Conservation (phyloP, 352 stramenopile genomes). For the Globisporangium apiculatum region DNA sequence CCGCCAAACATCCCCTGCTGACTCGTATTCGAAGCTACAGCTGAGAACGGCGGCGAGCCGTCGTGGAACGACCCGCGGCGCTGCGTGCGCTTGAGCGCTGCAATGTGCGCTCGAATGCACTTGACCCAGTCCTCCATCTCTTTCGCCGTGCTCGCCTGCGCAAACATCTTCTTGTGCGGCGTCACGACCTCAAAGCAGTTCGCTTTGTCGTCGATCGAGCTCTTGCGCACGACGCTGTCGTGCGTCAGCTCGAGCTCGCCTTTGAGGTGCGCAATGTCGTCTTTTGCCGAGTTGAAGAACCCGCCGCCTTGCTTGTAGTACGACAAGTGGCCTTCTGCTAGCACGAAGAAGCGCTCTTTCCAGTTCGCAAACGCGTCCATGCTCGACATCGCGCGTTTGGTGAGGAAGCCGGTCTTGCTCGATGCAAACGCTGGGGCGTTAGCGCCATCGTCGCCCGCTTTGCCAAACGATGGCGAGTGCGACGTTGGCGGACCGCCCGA, state of each 20-base stretch:
- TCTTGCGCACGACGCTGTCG: slow-evolving; percentile 77
- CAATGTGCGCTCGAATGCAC: slow-evolving; percentile 73
- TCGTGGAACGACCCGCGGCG: slow-evolving; percentile 64
- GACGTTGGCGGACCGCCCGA: slow-evolving; percentile 4
- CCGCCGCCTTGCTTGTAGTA: slow-evolving; percentile 85
- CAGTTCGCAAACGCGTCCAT: slow-evolving; percentile 87
- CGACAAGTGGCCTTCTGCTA: slow-evolving; percentile 74
- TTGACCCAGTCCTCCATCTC: slow-evolving; percentile 88
- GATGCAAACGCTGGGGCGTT: slow-evolving; percentile 43
- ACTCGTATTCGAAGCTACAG: slow-evolving; percentile 6
- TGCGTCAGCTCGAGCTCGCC: slow-evolving; percentile 74
- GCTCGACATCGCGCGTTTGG: slow-evolving; percentile 80
- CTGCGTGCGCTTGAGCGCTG: slow-evolving; percentile 47
- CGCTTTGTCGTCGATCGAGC: slow-evolving; percentile 79
- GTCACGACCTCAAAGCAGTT: slow-evolving; percentile 86
- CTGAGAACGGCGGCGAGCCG: slow-evolving; percentile 19
- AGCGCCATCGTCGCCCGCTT: slow-evolving; percentile 23
- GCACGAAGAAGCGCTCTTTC: slow-evolving; percentile 85
- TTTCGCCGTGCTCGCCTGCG: slow-evolving; percentile 66
- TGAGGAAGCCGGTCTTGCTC: slow-evolving; percentile 82
- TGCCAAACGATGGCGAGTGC: slow-evolving; percentile 10
- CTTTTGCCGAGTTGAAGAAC: slow-evolving; percentile 82
- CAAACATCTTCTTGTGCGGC: slow-evolving; percentile 82
- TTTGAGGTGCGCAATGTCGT: slow-evolving; percentile 84
- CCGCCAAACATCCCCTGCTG: slow-evolving; percentile 12